Evolutionary conservation across 495 filamentous ascomycete species (phyloP), one percentile per base, ranked within the genome.

Genomic region (Viridothelium virens): DNA sequence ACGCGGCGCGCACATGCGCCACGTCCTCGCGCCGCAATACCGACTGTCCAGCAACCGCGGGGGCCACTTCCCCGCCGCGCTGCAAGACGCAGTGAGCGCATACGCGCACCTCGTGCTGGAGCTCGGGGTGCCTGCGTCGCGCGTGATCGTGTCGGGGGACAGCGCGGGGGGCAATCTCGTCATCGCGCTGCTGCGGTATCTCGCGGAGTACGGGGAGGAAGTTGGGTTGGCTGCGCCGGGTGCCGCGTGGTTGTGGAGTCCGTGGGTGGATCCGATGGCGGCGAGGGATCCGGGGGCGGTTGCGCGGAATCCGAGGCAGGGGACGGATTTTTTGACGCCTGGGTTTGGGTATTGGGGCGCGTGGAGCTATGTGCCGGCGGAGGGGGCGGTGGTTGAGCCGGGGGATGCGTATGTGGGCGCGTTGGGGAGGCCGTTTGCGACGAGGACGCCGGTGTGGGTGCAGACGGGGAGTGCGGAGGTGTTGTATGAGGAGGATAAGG

Each of bases 381-480:
- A 41, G 16, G 34, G 5, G 2, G 48, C 47, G 33, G 7, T 1
- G 37, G 47, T 69, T 1, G 59, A 68, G 14, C 59, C 71, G 1
- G 34, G 63, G 1, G 62, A 74, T 47, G 69, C 73, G 31, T 79
- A 80, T 65, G 69, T 81, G 0, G 68, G 67, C 10, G 73, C 71
- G 2, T 64, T 78, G 4, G 39, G 69, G 38, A 66, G 76, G 56
- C 74, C 78, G 3, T 81, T 82, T 41, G 36, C n/a, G 12, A 70
- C 77, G 10, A 67, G 69, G 11, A 71, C 73, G 25, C 80, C 79
- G 12, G 41, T 80, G 16, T 74, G 73, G 37, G 68, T 80, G 44
- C 73, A 75, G 31, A 68, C 72, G 5, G 80, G 79, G 10, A 74
- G 71, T n/a, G 68, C 68, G 31, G 80, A 82, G 70, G 71, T 80